phyloP scores from a whole-genome alignment of 345 rosid species.

The Clarkia xantiana region DNA sequence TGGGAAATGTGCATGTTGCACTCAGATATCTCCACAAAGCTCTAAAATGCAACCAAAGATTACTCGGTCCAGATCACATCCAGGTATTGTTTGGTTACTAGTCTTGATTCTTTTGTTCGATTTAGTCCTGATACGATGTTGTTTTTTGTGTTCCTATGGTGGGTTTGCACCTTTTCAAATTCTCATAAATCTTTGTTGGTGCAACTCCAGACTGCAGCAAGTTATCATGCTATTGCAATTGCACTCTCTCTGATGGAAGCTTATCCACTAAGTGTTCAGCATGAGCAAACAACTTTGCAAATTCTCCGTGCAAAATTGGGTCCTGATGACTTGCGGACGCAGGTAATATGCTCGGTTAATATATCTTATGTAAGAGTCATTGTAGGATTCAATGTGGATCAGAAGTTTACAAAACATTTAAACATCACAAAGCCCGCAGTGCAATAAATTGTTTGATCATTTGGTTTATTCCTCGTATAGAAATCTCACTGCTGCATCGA shows the following conservation, averaged over 20 bases:
- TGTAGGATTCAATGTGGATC: too few relatives aligned
- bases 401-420: too few relatives aligned
- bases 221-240: slow-evolving; percentile 99
- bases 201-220: slow-evolving; percentile 78
- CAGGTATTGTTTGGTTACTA: slow-evolving; percentile 40
- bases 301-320: slow-evolving; percentile 93
- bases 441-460: too few relatives aligned
- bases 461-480: too few relatives aligned
- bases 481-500: too few relatives aligned
- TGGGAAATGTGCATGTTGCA: slow-evolving; percentile 96
- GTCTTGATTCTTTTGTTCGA: slow-evolving; percentile 1
- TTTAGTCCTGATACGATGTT: too few relatives aligned
- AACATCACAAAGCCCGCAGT: too few relatives aligned
- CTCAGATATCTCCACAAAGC: slow-evolving; percentile 97
- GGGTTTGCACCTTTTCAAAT: too few relatives aligned
- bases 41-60: slow-evolving; percentile 81
- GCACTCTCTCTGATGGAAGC: slow-evolving; percentile 99
- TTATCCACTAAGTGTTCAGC: slow-evolving; percentile 93
- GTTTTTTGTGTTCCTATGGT: too few relatives aligned
- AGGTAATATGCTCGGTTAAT: slow-evolving; percentile 27
- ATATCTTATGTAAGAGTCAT: too few relatives aligned
- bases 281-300: slow-evolving; percentile 90
- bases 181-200: too few relatives aligned
- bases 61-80: slow-evolving; percentile 97
- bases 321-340: slow-evolving; percentile 95